phyloP scores from a whole-genome alignment of 1,284 basidiomycete species.

The Mycena citricolor region DNA sequence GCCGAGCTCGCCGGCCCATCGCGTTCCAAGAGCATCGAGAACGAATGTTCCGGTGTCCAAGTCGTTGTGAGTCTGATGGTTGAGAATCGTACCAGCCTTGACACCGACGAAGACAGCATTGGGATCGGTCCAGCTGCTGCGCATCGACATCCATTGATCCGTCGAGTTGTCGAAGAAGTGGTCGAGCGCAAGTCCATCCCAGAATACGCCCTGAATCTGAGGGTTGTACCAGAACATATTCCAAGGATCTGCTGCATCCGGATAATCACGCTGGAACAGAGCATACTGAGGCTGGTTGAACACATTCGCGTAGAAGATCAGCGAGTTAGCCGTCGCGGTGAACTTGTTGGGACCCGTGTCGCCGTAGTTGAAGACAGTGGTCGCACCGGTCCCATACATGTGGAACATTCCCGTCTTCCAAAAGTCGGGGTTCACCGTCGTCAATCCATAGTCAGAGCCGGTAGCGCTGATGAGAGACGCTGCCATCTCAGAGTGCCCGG shows the following conservation, averaged over 20 bases:
- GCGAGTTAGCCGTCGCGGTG: conserved; percentile 77
- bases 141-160: conserved; percentile 89
- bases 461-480: conserved; percentile 84
- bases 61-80: conserved; percentile 92
- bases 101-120: conserved; percentile 84
- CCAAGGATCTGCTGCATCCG: conserved; percentile 88
- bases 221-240: conserved; percentile 99
- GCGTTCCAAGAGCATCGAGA: conserved; percentile 89
- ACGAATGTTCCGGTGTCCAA: conserved; percentile 94
- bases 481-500: conserved; percentile 89
- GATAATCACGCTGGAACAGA: conserved; percentile 92
- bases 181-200: conserved; percentile 85
- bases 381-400: conserved; percentile 86
- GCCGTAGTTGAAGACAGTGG: conserved; percentile 63
- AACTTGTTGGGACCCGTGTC: conserved; percentile 84
- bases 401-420: conserved; percentile 83
- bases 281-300: conserved; percentile 74
- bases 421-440: conserved; percentile 70
- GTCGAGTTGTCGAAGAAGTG: conserved; percentile 70
- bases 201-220: conserved; percentile 81
- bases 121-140: conserved; percentile 89
- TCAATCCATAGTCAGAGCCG: conserved; percentile 80
- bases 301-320: conserved; percentile 70
- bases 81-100: conserved; percentile 79
- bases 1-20: conserved; percentile 96